Base-by-base conservation (phyloP, 768 basidiomycete genomes). In the Lactarius quietus region DNA sequence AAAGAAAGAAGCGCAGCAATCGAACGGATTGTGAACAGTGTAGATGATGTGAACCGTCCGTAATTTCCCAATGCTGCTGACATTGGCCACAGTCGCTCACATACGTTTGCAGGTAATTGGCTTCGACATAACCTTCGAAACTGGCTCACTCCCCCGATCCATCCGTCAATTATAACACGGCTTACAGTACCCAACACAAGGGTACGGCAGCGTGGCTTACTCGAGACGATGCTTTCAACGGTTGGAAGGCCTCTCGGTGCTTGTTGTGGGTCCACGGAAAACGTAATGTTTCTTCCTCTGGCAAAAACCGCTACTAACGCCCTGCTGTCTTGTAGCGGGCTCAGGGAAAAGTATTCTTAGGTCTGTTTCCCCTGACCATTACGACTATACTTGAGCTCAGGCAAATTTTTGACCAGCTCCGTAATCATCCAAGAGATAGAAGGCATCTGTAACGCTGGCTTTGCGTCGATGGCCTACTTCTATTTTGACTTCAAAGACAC, bases 331-430 rank as follows among this genome's bases (percentile, higher is more conserved):
- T 5, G 1, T 52, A 63, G 62, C 62, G 28, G 62, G 62, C 17
- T 63, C 62, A 28, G 62, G 62, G 4, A 63, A 63, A 17, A 63
- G 20, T 57, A 33, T 63, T 5, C 55, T 63, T 3, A 43, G 39
- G 62, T 63, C 20, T 8, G 38, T 62, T 36, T 14, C 14, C n/a
- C 10, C 18, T 9, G n/a, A 10, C 14, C 2, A n/a, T 15, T 31
- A 10, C 29, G 12, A 15, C 2, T 17, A 12, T 14, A 8, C 6
- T 45, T 14, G 14, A 20, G 7, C 26, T 45, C 3, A 57, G 26
- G 18, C 28, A 20, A 17, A 8, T 18, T n/a, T 15, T 38, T 15
- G 29, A 7, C 36, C 20, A 63, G 62, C 3, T 57, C 62, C 3
- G 45, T 56, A 5, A 48, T 63, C 33, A 57, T 63, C 26, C 38